A percentile compares a stretch with the other conserved stretches of the same genome.
phyloP scores from a whole-genome alignment of 768 basidiomycete species.

The Calvatia gigantea region DNA sequence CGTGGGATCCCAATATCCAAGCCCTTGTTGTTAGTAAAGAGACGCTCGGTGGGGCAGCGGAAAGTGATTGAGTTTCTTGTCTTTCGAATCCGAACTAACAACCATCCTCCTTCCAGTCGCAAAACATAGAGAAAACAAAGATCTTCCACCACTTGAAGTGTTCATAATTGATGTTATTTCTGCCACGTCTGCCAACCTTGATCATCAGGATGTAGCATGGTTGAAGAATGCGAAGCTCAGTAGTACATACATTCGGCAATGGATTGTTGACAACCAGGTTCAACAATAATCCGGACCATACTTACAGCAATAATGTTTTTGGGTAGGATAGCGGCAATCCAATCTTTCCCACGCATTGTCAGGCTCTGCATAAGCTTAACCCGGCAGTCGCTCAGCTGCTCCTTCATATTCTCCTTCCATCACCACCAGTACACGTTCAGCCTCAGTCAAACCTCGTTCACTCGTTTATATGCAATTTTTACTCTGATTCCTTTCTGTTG shows the following conservation, averaged over 20 bases:
- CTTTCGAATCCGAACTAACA: not conserved
- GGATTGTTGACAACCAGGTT: constrained; percentile 55
- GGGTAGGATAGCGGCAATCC: not conserved
- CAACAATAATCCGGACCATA: not conserved
- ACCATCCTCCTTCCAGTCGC: constrained; percentile 48
- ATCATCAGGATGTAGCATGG: constrained; percentile 61
- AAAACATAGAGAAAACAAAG: constrained; percentile 48
- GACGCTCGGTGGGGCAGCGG: constrained; percentile 70
- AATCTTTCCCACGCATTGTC: not conserved
- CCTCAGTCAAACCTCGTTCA: constrained; percentile 4
- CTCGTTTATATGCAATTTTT: constrained; percentile 12
- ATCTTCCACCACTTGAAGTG: constrained; percentile 56
- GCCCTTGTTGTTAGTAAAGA: constrained; percentile 91
- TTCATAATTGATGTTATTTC: constrained; percentile 92
- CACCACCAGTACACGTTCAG: constrained; percentile 5
- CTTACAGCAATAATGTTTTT: not conserved
- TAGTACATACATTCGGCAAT: constrained; percentile 87
- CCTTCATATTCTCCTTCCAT: not conserved
- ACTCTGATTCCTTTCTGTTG: not conserved
- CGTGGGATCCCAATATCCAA: constrained; percentile 83
- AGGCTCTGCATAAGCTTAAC: not conserved
- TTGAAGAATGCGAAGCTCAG: constrained; percentile 87
- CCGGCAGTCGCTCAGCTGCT: not conserved
- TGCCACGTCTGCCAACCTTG: constrained; percentile 51
- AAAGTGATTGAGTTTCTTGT: constrained; percentile 48